Evolutionary conservation across 176 grass and related monocot genomes (phyloP), one percentile per base, ranked within the genome.

Genomic region (Rhynchospora pubera): DNA sequence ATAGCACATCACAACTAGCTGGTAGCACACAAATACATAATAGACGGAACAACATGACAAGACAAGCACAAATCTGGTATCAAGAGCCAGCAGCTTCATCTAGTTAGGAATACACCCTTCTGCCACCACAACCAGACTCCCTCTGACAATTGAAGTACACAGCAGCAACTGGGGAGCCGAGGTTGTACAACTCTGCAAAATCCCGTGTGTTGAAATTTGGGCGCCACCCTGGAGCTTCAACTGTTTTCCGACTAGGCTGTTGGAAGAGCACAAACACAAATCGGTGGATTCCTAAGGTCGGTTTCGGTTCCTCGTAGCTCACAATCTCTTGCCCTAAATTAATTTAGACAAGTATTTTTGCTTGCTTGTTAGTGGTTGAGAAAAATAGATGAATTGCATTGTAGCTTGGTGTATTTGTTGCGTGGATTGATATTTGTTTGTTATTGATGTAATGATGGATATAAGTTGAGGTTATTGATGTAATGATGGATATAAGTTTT

Each of bases 71-170:
- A 23, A 61, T 61, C 19, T 22, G 21, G 19, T 61, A 10, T n/a
- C 58, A 61, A 22, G 2, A 21, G 34, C 34, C 34, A 5, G 18
- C 67, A 71, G 7, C 16, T 80, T 43, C 28, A 51, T 39, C 34
- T 39, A 52, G 22, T 44, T 52, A 82, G 3, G 61, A 44, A 65
- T 82, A 65, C 22, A 85, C 74, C 87, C 90, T 89, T 71, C 93
- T 85, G 2, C 88, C 90, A 1, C 93, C 93, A 11, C 87, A 97
- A 57, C 93, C 91, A 0, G 87, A 82, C 91, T 97, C 91, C 6
- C 93, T 89, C 79, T 97, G 93, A 82, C 93, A 93, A 70, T 93
- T 91, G 79, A 93, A 97, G 85, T 86, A 97, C 28, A 82, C 62
- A 79, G 88, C 88, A 16, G 88, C 86, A 73, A 91, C 85, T 0